These are phyloP conservation scores for Sugiyamaella novakii DNA, from an alignment of 1,139 yeast species.

Conservation along the genomic window DNA sequence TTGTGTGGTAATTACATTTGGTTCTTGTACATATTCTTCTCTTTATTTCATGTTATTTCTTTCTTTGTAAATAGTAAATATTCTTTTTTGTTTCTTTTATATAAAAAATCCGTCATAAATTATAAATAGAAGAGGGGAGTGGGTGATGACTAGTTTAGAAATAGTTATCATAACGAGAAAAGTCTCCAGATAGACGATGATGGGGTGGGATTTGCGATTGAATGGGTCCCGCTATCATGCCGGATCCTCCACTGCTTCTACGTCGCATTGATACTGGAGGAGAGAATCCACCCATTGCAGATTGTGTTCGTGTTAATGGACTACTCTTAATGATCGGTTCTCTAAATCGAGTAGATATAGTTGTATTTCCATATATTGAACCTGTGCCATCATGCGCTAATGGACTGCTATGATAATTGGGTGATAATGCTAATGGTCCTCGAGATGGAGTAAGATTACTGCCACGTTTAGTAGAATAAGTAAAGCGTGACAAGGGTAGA, in stretches of 20 bases:
- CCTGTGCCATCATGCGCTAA: conserved; percentile 9
- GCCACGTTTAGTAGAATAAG: not conserved
- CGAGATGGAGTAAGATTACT: conserved; percentile 7
- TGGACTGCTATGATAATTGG: conserved; percentile 17
- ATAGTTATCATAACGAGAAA: conserved; percentile 18
- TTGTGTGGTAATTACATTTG: not conserved
- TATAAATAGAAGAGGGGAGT: no score
- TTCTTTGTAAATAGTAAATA: conserved; percentile 2
- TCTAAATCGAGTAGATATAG: conserved; percentile 2
- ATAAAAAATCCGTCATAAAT: not conserved
- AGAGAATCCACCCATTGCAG: conserved; percentile 14
- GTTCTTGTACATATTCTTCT: not conserved
- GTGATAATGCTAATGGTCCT: not conserved
- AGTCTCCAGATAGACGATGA: conserved; percentile 15
- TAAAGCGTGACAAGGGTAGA: not conserved
- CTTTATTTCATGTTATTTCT: not conserved
- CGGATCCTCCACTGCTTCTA: conserved; percentile 4
- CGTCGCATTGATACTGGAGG: conserved; percentile 2
- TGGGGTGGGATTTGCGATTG: not conserved
- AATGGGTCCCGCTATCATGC: not conserved
- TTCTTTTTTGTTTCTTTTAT: conserved; percentile 1
- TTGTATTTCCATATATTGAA: conserved; percentile 4
- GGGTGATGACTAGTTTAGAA: conserved; percentile 3
- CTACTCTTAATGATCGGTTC: conserved; percentile 15
- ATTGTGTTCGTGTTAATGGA: conserved; percentile 18